Evolutionary conservation across 371 early-diverging fungal species (phyloP).

Genomic region (Mortierella sp.): DNA sequence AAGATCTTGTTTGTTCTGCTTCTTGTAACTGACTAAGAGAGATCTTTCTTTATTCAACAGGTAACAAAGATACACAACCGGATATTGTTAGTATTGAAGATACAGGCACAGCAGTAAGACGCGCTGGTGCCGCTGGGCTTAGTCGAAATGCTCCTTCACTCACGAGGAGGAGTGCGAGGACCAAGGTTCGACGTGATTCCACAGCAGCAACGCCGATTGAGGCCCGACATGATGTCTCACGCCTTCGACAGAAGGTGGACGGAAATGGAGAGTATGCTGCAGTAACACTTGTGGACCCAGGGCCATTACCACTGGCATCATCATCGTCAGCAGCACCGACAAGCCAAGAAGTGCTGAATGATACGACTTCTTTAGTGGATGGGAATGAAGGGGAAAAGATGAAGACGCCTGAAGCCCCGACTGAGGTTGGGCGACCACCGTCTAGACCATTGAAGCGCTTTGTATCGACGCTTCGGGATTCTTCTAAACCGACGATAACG

Average conservation of each 20-base stretch:
- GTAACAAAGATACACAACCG: not conserved
- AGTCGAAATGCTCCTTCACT: constrained; percentile 33
- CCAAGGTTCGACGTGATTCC: constrained; percentile 49
- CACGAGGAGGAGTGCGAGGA: constrained; percentile 46
- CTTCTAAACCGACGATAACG: constrained; percentile 52
- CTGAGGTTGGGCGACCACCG: constrained; percentile 9
- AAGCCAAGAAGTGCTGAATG: not conserved
- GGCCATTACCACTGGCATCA: constrained; percentile 30
- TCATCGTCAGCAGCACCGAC: not conserved
- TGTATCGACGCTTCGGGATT: constrained; percentile 41
- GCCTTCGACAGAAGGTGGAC: constrained; percentile 23
- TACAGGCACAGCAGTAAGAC: not conserved
- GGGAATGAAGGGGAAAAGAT: too few relatives aligned
- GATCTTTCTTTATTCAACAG: too few relatives aligned
- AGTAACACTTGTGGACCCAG: constrained; percentile 44
- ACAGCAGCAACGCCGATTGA: constrained; percentile 43
- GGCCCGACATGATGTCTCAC: constrained; percentile 21
- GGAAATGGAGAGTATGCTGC: constrained; percentile 40
- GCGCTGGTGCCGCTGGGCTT: constrained; percentile 7
- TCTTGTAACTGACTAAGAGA: too few relatives aligned
- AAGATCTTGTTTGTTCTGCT: too few relatives aligned
- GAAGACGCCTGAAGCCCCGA: not conserved
- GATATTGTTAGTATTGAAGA: not conserved
- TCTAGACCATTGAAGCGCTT: constrained; percentile 35
- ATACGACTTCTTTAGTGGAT: not conserved